These are phyloP conservation scores for Rhodotorula sp. DNA, from an alignment of 1,284 basidiomycete species.

Conservation along the genomic window DNA sequence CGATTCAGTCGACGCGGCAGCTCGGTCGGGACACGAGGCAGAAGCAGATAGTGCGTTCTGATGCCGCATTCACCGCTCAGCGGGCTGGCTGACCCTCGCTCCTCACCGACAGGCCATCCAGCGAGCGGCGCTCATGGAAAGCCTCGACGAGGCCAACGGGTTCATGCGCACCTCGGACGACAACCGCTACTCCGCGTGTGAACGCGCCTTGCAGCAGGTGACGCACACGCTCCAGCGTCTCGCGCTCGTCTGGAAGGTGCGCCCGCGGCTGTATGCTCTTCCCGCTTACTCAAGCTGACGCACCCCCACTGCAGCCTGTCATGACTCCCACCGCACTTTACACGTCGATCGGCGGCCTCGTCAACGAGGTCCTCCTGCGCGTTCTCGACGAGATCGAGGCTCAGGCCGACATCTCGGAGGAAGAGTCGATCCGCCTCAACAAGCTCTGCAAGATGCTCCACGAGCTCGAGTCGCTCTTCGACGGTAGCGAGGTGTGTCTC, in stretches of 20 bases:
- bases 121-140: constrained; percentile 54
- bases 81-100: not conserved
- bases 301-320: constrained; percentile 43
- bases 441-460: constrained; percentile 77
- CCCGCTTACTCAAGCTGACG: not conserved
- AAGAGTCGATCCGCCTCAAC: constrained; percentile 80
- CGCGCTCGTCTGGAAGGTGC: constrained; percentile 72
- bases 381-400: constrained; percentile 75
- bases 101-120: constrained; percentile 54
- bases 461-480: constrained; percentile 73
- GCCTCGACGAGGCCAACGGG: constrained; percentile 65
- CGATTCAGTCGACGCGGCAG: constrained; percentile 27
- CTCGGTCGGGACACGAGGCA: constrained; percentile 34
- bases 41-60: constrained; percentile 38
- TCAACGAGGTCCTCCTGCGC: constrained; percentile 68
- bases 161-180: constrained; percentile 74
- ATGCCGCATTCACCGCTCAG: not conserved
- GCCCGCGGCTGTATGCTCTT: constrained; percentile 31
- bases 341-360: constrained; percentile 64
- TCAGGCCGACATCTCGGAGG: constrained; percentile 81
- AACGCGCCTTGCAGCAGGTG: constrained; percentile 67
- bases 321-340: constrained; percentile 46
- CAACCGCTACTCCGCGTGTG: constrained; percentile 73
- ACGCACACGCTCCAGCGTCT: constrained; percentile 67
- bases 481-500: constrained; percentile 60